Percentiles rank a stretch among this genome's conserved stretches.
Evolutionary conservation across 768 basidiomycete genomes (phyloP).

Genomic region (Lentinula boryana): DNA sequence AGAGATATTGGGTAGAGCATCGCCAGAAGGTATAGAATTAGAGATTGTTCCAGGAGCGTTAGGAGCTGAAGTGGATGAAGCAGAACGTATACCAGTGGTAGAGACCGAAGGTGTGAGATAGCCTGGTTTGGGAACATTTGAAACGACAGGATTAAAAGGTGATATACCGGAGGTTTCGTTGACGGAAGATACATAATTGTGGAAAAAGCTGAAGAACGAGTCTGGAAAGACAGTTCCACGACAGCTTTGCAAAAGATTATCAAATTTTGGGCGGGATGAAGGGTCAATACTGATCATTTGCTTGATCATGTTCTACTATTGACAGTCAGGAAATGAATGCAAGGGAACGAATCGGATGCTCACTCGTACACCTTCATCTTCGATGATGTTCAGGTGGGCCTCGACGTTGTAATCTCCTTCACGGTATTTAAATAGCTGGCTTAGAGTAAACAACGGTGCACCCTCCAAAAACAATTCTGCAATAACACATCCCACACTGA

Average conservation of each 20-base stretch:
- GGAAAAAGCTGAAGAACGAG: conserved; percentile 90
- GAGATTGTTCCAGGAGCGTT: conserved; percentile 12
- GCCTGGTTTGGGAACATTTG: conserved; percentile 19
- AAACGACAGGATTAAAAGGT: conserved; percentile 33
- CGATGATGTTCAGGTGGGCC: conserved; percentile 62
- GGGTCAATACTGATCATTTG: conserved; percentile 89
- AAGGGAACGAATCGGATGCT: conserved; percentile 20
- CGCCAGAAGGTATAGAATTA: conserved; percentile 26
- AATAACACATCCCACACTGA: conserved; percentile 90
- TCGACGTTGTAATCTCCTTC: conserved; percentile 81
- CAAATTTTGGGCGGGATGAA: conserved; percentile 71
- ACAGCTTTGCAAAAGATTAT: conserved; percentile 65
- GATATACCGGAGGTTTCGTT: conserved; percentile 56
- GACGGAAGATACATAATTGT: conserved; percentile 79
- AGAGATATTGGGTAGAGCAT: conserved; percentile 68
- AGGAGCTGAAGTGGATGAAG: conserved; percentile 19
- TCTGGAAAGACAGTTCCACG: conserved; percentile 84
- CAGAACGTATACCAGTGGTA: conserved; percentile 24
- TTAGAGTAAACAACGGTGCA: conserved; percentile 85
- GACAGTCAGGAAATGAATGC: conserved; percentile 16
- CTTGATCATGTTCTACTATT: conserved; percentile 70
- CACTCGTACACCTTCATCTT: conserved; percentile 79
- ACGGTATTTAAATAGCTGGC: conserved; percentile 91
- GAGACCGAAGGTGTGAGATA: conserved; percentile 27
- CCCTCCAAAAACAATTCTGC: conserved; percentile 97